Percentiles rank a stretch among this genome's conserved stretches.
phyloP scores from a whole-genome alignment of 2,329 filamentous ascomycete genomes.

The Trichoderma sp. region DNA sequence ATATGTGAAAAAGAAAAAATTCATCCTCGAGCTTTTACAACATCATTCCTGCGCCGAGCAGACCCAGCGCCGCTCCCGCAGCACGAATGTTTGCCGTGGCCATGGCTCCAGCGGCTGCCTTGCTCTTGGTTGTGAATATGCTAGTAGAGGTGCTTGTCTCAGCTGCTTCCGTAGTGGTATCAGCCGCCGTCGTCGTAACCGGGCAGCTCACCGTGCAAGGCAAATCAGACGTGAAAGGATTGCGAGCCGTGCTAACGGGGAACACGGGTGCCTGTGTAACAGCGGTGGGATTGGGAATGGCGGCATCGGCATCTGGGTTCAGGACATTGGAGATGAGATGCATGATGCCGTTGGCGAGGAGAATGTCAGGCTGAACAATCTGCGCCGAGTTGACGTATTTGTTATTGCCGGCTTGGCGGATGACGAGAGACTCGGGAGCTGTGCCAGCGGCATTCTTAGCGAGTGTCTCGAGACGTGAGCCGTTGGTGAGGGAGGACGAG shows the following conservation, averaged over 20 bases:
- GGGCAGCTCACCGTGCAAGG: constrained; percentile 46
- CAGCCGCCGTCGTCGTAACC: constrained; percentile 31
- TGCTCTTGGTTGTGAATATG: constrained; percentile 12
- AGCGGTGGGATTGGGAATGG: constrained; percentile 40
- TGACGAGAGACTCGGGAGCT: constrained; percentile 38
- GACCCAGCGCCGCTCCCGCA: constrained; percentile 1
- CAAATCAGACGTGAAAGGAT: constrained; percentile 45
- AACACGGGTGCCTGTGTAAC: constrained; percentile 54
- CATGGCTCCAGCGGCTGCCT: background rate
- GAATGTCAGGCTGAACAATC: constrained; percentile 53
- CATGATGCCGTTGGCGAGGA: constrained; percentile 59
- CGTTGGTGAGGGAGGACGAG: constrained; percentile 43
- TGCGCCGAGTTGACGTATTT: constrained; percentile 57
- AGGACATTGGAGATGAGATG: constrained; percentile 59
- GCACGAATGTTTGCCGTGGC: constrained; percentile 7
- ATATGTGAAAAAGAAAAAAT: background rate
- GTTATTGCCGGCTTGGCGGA: constrained; percentile 45
- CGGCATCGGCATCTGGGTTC: constrained; percentile 43
- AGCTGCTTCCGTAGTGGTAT: constrained; percentile 26
- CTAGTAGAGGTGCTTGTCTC: constrained; percentile 23
- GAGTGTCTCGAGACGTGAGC: constrained; percentile 39
- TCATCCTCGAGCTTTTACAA: background rate
- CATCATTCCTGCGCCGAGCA: constrained; percentile 7
- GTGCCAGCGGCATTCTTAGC: constrained; percentile 42
- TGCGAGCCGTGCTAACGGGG: constrained; percentile 48